Conservation (phyloP, 202 grass and related monocot species). For the Zoysia matrella region DNA sequence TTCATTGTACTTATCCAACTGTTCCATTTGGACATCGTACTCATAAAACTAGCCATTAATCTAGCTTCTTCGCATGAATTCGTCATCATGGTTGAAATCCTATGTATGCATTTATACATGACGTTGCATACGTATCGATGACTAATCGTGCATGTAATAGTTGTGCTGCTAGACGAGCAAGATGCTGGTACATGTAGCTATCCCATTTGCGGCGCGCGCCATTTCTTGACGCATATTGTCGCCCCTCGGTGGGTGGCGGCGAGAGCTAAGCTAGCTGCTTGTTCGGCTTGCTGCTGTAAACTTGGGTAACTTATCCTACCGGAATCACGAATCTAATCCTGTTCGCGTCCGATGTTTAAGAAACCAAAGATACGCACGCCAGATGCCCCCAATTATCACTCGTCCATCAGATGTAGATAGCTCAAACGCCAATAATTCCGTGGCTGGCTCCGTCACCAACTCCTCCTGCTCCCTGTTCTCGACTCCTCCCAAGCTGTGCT, state of each 20-base stretch:
- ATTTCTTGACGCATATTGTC: not conserved
- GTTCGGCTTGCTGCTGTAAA: not conserved
- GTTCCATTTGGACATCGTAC: too few species aligned
- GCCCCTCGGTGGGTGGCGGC: not conserved
- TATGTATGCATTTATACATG: not conserved
- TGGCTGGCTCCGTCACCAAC: not conserved
- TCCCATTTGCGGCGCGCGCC: not conserved
- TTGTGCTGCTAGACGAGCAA: slow-evolving; percentile 1
- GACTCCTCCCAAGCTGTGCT: not conserved
- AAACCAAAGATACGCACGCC: not conserved
- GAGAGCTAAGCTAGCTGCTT: not conserved
- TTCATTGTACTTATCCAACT: not conserved
- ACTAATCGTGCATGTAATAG: not conserved
- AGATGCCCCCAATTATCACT: not conserved
- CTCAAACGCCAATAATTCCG: not conserved
- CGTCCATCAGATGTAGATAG: not conserved
- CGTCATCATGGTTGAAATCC: not conserved
- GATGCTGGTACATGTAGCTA: slow-evolving; percentile 22
- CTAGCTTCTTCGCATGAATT: too few species aligned
- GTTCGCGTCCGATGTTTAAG: not conserved
- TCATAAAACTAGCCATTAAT: too few species aligned
- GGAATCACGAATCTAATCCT: not conserved
- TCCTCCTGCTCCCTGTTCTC: not conserved
- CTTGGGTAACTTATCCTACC: not conserved
- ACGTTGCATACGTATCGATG: too few species aligned